A percentile compares a stretch with the other conserved stretches of the same genome.
These are phyloP conservation scores for Malassezia restricta DNA, from an alignment of 1,284 basidiomycete genomes.

Conservation along the genomic window DNA sequence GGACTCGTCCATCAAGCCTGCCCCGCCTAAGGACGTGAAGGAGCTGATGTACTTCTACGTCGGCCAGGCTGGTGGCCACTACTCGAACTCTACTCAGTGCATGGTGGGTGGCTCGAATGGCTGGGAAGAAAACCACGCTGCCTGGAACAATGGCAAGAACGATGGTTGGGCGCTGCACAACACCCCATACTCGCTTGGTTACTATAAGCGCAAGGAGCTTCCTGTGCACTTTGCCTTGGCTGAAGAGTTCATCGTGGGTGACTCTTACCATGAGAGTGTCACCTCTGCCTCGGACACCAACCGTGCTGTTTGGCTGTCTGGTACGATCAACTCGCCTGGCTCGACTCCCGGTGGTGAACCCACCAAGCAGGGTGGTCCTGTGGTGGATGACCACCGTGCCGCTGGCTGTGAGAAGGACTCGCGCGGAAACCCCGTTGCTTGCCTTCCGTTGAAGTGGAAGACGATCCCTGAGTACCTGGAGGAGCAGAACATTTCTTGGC, in stretches of 20 bases:
- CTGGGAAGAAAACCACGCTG: slow-evolving; percentile 25
- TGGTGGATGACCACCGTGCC: slow-evolving; percentile 17
- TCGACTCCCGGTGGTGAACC: slow-evolving; percentile 10
- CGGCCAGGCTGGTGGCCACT: slow-evolving; percentile 26
- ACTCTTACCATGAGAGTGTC: slow-evolving; percentile 30
- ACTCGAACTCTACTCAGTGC: slow-evolving; percentile 26
- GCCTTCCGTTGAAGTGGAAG: slow-evolving; percentile 26
- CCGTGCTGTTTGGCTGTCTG: slow-evolving; percentile 22
- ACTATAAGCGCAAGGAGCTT: slow-evolving; percentile 27
- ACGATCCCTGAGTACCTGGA: slow-evolving; percentile 30
- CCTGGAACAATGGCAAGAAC: slow-evolving; percentile 26
- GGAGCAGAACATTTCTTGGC: slow-evolving; percentile 23
- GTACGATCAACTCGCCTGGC: slow-evolving; percentile 14
- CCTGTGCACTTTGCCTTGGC: slow-evolving; percentile 34
- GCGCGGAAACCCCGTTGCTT: slow-evolving; percentile 16
- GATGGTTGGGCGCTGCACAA: slow-evolving; percentile 25
- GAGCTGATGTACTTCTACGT: slow-evolving; percentile 24
- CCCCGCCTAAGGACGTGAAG: slow-evolving; percentile 9
- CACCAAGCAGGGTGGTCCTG: slow-evolving; percentile 14
- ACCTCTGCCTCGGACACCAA: slow-evolving; percentile 26
- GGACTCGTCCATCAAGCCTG: neutral
- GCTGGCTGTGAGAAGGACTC: slow-evolving; percentile 15
- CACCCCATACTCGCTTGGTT: slow-evolving; percentile 28
- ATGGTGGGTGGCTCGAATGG: slow-evolving; percentile 27
- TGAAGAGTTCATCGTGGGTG: slow-evolving; percentile 25